A percentile compares a stretch with the other conserved stretches of the same genome.
phyloP scores from a whole-genome alignment of 2,329 filamentous ascomycete species.

The Lizonia empirigonia region DNA sequence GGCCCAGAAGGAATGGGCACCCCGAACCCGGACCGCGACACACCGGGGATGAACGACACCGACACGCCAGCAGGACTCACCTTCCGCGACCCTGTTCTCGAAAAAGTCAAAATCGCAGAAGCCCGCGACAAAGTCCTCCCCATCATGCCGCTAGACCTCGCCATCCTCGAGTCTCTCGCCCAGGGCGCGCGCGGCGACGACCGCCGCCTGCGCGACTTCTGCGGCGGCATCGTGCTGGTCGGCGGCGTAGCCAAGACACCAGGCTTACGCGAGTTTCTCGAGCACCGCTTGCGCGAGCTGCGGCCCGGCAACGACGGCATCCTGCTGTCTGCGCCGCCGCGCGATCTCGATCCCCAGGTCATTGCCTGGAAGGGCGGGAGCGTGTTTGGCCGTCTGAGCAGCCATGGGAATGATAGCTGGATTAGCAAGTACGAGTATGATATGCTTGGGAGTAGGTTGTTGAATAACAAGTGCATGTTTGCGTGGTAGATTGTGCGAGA shows the following conservation, averaged over 20 bases:
- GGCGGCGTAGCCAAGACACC: slow-evolving; percentile 55
- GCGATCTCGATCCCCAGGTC: slow-evolving; percentile 97
- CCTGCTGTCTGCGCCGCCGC: slow-evolving; percentile 71
- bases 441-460: slow-evolving; percentile 75
- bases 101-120: slow-evolving; percentile 58
- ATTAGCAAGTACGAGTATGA: slow-evolving; percentile 88
- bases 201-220: slow-evolving; percentile 88
- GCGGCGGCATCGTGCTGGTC: slow-evolving; percentile 49
- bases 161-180: slow-evolving; percentile 86
- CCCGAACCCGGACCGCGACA: slow-evolving; percentile 59
- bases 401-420: slow-evolving; percentile 89
- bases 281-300: slow-evolving; percentile 76
- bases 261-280: slow-evolving; percentile 79
- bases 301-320: slow-evolving; percentile 68
- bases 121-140: slow-evolving; percentile 83
- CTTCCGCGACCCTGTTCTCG: slow-evolving; percentile 54
- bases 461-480: slow-evolving; percentile 61
- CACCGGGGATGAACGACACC: slow-evolving; percentile 50
- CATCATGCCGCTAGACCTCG: slow-evolving; percentile 80
- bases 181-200: slow-evolving; percentile 89
- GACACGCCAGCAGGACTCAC: slow-evolving; percentile 41
- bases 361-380: slow-evolving; percentile 97
- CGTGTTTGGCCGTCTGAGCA: slow-evolving; percentile 86
- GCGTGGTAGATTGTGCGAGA: slow-evolving; percentile 45
- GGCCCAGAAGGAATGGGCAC: slow-evolving; percentile 82